Evolutionary conservation across 768 basidiomycete genomes (phyloP).

Genomic region (Lactarius akahatsu): DNA sequence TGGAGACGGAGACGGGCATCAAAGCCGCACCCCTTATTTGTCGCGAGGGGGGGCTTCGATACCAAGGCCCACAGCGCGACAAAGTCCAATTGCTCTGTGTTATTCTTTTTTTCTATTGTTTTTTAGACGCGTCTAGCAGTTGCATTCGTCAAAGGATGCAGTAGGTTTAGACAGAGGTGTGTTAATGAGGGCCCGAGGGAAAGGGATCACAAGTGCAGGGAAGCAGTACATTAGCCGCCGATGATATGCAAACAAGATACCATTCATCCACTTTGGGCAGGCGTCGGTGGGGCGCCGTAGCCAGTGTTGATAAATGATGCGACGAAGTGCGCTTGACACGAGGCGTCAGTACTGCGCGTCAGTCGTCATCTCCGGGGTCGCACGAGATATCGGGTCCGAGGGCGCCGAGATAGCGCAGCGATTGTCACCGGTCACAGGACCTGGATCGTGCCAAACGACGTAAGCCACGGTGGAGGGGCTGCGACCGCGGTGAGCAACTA

Average conservation of each 20-base stretch:
- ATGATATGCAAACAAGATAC: conserved; percentile 1
- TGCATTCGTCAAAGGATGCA: not conserved
- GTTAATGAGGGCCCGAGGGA: not conserved
- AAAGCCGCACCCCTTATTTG: conserved; percentile 18
- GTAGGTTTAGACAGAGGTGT: not conserved
- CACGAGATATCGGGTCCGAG: conserved; percentile 20
- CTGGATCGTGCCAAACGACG: conserved; percentile 3
- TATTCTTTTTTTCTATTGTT: not conserved
- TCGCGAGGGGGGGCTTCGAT: not conserved
- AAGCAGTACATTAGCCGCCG: not conserved
- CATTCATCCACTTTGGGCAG: not conserved
- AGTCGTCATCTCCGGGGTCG: conserved; percentile 16
- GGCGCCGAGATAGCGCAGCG: not conserved
- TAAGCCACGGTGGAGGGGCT: conserved; percentile 17
- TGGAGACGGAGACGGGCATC: conserved; percentile 5
- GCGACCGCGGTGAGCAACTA: conserved; percentile 14
- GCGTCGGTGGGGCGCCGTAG: not conserved
- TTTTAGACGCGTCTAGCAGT: not conserved
- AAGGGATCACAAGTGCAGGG: not conserved
- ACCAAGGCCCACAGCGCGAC: not conserved
- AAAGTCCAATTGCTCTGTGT: not conserved
- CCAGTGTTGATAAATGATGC: not conserved
- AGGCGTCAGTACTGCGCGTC: not conserved
- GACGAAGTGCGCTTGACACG: conserved; percentile 17
- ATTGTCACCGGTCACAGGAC: conserved; percentile 18